phyloP scores from a whole-genome alignment of 345 rosid species.

The Rhodamnia argentea region DNA sequence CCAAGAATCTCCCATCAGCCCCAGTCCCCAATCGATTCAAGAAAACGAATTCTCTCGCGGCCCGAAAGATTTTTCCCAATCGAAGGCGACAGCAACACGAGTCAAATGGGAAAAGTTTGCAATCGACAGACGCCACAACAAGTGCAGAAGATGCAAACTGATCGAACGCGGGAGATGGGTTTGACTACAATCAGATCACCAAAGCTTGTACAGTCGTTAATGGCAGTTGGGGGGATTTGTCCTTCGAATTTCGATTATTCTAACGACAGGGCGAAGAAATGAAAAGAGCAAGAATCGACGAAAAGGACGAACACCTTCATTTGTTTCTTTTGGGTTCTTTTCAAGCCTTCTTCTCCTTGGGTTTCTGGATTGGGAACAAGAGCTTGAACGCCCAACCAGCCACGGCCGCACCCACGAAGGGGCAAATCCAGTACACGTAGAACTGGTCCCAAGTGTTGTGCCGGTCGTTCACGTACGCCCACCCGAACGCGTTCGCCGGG shows the following conservation, averaged over 20 bases:
- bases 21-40: neutral
- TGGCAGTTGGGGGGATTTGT: neutral
- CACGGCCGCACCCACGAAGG: constrained; percentile 35
- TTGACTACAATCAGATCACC: neutral
- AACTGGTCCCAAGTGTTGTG: constrained; percentile 53
- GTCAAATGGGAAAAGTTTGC: neutral
- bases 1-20: neutral
- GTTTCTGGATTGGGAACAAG: constrained; percentile 11
- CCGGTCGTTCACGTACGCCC: constrained; percentile 58
- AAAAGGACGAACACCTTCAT: neutral
- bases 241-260: neutral
- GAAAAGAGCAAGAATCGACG: neutral
- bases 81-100: neutral
- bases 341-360: constrained; percentile 14
- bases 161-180: neutral
- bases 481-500: constrained; percentile 70
- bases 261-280: neutral
- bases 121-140: neutral
- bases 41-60: neutral
- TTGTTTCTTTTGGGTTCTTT: neutral
- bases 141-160: neutral
- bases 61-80: neutral
- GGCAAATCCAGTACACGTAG: constrained; percentile 67
- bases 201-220: neutral
- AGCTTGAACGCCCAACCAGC: constrained; percentile 38